Base-by-base conservation (phyloP, 2,329 filamentous ascomycete genomes). In the Anthostomella pinea region DNA sequence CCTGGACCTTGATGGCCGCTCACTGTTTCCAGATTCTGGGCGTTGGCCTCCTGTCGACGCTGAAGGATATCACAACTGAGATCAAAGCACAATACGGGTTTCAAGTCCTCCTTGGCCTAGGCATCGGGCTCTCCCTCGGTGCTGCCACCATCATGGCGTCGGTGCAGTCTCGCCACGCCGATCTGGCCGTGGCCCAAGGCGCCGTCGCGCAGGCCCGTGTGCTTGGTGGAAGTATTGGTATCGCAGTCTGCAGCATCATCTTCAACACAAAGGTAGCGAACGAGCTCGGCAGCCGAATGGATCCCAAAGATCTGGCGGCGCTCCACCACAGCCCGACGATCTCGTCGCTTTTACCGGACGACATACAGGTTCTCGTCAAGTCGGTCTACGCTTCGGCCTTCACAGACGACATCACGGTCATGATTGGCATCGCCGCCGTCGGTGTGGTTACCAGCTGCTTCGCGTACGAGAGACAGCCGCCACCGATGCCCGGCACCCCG, bases 201-300 rank as follows among this genome's bases (percentile, higher is more conserved):
- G 70, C 76, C 4, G 66, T 81, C 8, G 74, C 78, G 1, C 78
- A 83, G 55, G 69, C 73, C 2, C 69, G 79, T 10, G 73, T 81
- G 0, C 59, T 82, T 2, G 79, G 79, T 1, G 78, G 79, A 3
- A 73, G 73, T 23, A 65, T 81, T 18, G 79, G 78, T 1, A 65
- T 82, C 27, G 72, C 77, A 0, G 56, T 73, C 16, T 78, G 77
- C 45, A 79, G 73, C n/a, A 69, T 79, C 10, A 65, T 82, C 8
- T 73, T 79, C 56, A 77, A 77, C 50, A 48, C 56, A 20, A 63
- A 65, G 35, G 62, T 68, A 26, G 62, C 67, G 28, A 45, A 48
- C 18, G 54, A 63, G 22, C 57, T 76, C 8, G 50, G 57, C 9
- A 45, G 47, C 17, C 46, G 56, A 19, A 51, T 74, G 36, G 62